Conservation (phyloP, 2,329 filamentous ascomycete species). For the Colletotrichum sp. region DNA sequence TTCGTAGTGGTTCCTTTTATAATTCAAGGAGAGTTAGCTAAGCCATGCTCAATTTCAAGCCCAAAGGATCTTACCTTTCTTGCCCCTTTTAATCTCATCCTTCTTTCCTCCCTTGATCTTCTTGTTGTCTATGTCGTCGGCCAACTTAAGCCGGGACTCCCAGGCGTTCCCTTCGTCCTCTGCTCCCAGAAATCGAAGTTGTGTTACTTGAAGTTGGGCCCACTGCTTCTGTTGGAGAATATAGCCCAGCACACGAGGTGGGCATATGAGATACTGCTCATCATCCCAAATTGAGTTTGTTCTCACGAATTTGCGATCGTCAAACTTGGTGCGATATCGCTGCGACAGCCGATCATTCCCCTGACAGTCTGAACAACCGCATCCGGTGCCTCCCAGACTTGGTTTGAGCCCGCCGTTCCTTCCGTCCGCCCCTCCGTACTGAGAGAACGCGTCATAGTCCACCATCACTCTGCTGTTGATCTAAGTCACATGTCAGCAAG, state of each 20-base stretch:
- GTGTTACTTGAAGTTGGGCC: conserved; percentile 13
- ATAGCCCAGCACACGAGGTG: conserved; percentile 19
- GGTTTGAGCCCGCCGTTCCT: background rate
- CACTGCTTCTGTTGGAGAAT: conserved; percentile 15
- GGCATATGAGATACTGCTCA: conserved; percentile 18
- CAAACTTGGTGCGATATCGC: background rate
- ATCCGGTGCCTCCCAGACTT: background rate
- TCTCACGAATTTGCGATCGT: background rate
- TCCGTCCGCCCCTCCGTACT: background rate
- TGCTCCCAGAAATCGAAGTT: background rate
- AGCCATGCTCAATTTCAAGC: background rate
- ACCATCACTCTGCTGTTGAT: background rate
- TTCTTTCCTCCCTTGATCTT: background rate
- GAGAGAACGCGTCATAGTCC: background rate
- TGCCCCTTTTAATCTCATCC: background rate
- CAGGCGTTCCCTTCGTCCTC: background rate
- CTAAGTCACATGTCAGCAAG: background rate
- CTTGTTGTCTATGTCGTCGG: background rate
- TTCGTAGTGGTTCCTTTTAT: background rate
- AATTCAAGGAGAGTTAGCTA: background rate
- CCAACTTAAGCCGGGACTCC: background rate
- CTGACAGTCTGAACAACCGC: background rate
- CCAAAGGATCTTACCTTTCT: background rate
- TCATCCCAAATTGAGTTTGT: background rate
- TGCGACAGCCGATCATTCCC: background rate